Percentiles rank a stretch among this genome's conserved stretches.
phyloP scores from a whole-genome alignment of 2,329 filamentous ascomycete genomes.

The Hymenoscyphus albidus region DNA sequence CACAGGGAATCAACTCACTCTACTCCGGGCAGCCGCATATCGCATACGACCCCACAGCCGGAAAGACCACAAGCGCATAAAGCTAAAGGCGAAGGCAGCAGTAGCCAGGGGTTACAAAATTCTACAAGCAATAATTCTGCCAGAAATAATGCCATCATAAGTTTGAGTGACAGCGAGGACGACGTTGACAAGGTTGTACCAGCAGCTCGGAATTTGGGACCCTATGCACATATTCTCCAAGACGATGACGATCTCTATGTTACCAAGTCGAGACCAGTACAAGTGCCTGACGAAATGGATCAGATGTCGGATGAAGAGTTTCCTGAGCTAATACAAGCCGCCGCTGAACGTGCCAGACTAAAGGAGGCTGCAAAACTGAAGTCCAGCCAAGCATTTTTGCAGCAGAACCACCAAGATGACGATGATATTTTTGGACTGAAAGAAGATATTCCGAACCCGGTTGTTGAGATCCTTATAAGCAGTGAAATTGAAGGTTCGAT shows the following conservation, averaged over 20 bases:
- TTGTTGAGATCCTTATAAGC: conserved; percentile 63
- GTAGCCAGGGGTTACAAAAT: conserved; percentile 20
- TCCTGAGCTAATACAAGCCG: conserved; percentile 31
- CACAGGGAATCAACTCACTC: conserved; percentile 26
- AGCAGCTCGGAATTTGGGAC: conserved; percentile 6
- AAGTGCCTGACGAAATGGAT: conserved; percentile 19
- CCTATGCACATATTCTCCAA: conserved; percentile 13
- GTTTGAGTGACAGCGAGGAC: conserved; percentile 27
- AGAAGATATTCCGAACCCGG: conserved; percentile 38
- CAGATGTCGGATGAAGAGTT: conserved; percentile 31
- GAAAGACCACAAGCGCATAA: conserved; percentile 14
- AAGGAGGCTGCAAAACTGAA: conserved; percentile 19
- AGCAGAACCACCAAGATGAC: conserved; percentile 17
- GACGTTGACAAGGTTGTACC: conserved; percentile 10
- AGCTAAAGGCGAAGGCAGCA: conserved; percentile 20
- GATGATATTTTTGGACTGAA: conserved; percentile 19
- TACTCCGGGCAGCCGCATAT: conserved; percentile 21
- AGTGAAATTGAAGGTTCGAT: conserved; percentile 61
- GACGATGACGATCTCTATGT: conserved; percentile 21
- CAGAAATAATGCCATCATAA: conserved; percentile 23
- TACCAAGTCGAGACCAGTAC: conserved; percentile 2
- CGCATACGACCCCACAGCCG: conserved; percentile 12
- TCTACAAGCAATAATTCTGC: conserved; percentile 12
- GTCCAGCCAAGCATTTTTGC: conserved; percentile 11
- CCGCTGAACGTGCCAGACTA: conserved; percentile 27